Evolutionary conservation across 2,329 filamentous ascomycete genomes (phyloP), one percentile per base, ranked within the genome.

Genomic region (Incumbomyces delicatus): DNA sequence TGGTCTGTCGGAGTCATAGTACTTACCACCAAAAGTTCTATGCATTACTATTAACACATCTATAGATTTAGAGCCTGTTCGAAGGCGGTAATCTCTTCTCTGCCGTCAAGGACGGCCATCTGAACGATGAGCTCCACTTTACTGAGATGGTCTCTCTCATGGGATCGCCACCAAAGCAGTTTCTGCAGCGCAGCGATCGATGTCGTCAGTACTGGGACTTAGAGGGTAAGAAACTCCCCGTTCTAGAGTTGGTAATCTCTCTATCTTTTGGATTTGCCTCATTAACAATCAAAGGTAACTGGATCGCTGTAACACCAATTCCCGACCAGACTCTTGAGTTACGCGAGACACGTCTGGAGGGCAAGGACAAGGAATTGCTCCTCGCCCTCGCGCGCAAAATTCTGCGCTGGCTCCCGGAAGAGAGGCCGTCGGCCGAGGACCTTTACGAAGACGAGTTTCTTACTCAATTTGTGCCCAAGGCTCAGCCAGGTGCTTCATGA

Each of bases 91-190:
- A 63, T 44, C 51, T 67, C 49, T 67, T 67, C 47, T 58, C 41
- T 44, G 55, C 61, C 51, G 61, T 66, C n/a, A 50, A 63, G 59
- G 50, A 14, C 63, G 33, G 61, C 60, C 50, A 50, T 51, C 27
- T 69, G 69, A 38, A 55, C 60, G 54, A 62, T 36, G 63, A 60
- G 58, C 34, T 55, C 41, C 63, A 71, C 46, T 48, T 71, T 8
- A 65, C 67, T 4, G 60, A 70, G 51, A 70, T 71, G 58, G 66
- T 68, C 44, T 62, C 60, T 14, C 56, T 70, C 47, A 51, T 71
- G 2, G 66, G 66, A 10, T 60, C 58, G 32, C 66, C 66, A 5
- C 64, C 63, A 37, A 57, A 50, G 45, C 60, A 63, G 47, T 36
- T 69, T 7, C 45, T 68, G 46, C 22, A 27, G 22, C 22, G 22